A percentile compares a stretch with the other conserved stretches of the same genome.
Evolutionary conservation across 2,329 filamentous ascomycete species (phyloP).

Genomic region (Diaporthe aspalathi): DNA sequence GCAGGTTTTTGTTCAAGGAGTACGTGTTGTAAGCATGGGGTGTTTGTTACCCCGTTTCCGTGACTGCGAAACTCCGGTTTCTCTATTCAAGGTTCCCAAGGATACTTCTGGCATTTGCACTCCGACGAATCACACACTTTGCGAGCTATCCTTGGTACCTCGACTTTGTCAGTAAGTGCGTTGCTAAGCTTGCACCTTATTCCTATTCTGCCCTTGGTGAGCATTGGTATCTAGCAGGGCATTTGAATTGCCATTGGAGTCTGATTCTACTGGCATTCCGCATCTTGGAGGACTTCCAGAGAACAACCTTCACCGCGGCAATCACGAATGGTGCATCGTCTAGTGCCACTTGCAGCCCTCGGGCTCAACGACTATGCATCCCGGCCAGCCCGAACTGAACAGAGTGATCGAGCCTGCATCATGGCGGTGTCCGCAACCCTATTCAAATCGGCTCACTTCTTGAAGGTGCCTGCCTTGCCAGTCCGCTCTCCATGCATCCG

Average conservation of each 20-base stretch:
- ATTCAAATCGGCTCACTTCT: slow-evolving; percentile 46
- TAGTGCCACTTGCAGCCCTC: background rate
- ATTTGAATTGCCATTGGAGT: background rate
- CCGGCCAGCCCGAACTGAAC: background rate
- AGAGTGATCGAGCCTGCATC: background rate
- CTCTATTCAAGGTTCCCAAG: too few species aligned
- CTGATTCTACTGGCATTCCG: background rate
- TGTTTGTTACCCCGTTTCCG: too few species aligned
- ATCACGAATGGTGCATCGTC: background rate
- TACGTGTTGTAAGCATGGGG: too few species aligned
- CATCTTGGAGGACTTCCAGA: background rate
- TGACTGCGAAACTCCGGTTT: too few species aligned
- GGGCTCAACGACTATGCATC: background rate
- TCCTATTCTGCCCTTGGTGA: background rate
- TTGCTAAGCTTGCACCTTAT: background rate
- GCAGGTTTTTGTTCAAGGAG: too few species aligned
- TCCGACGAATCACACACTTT: background rate
- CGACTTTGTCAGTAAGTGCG: background rate
- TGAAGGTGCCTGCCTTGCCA: slow-evolving; percentile 54
- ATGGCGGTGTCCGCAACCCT: background rate
- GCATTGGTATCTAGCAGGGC: slow-evolving; percentile 1
- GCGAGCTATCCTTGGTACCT: background rate
- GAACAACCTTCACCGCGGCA: background rate
- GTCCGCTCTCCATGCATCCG: slow-evolving; percentile 48
- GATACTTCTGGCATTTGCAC: background rate